Conservation (phyloP, 257 asterid genomes). For the Thymus quinquecostatus region DNA sequence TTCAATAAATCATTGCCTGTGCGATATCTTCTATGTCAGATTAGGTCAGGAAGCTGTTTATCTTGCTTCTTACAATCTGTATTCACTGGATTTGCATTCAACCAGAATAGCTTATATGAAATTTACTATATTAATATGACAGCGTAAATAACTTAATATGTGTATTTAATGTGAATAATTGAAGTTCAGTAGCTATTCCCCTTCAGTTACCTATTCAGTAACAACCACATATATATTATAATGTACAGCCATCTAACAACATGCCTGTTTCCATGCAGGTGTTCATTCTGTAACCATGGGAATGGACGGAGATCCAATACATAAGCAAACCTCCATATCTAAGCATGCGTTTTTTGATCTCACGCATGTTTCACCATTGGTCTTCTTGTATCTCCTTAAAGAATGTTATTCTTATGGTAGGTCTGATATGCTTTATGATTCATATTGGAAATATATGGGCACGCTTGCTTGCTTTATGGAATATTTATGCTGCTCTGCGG, state of each 20-base stretch:
- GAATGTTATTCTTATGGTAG: slow-evolving; percentile 75
- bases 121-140: neutral
- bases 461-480: slow-evolving; percentile 17
- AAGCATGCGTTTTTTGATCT: slow-evolving; percentile 77
- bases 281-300: slow-evolving; percentile 43
- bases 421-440: slow-evolving; percentile 28
- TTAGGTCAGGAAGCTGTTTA: slow-evolving; percentile 16
- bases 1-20: slow-evolving; percentile 3
- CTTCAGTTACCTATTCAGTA: neutral
- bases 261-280: slow-evolving; percentile 36
- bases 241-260: slow-evolving; percentile 28
- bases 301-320: slow-evolving; percentile 39
- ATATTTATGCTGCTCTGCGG: neutral
- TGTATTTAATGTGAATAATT: neutral
- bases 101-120: neutral
- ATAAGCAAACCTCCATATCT: slow-evolving; percentile 45
- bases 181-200: neutral
- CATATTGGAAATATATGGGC: neutral
- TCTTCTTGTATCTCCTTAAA: slow-evolving; percentile 77
- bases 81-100: slow-evolving; percentile 5
- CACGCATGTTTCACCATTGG: slow-evolving; percentile 79
- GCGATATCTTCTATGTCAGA: slow-evolving; percentile 13
- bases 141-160: neutral
- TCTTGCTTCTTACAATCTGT: slow-evolving; percentile 4
- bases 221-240: slow-evolving; percentile 6